A percentile compares a stretch with the other conserved stretches of the same genome.
Evolutionary conservation across 768 basidiomycete species (phyloP).

Genomic region (Sporobolomyces phaffii): DNA sequence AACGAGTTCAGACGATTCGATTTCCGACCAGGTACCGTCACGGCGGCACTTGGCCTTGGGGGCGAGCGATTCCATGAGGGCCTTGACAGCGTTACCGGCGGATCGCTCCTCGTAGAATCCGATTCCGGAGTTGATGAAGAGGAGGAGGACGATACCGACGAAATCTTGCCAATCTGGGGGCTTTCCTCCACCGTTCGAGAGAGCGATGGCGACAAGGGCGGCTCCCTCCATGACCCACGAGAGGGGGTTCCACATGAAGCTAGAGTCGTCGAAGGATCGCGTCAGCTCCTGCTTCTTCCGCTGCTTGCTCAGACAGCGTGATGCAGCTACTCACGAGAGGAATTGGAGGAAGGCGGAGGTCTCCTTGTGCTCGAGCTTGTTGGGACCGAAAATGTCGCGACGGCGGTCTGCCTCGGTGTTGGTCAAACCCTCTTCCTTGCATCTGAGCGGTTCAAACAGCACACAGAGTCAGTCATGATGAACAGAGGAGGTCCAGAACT

Average conservation of each 20-base stretch:
- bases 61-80: conserved; percentile 97
- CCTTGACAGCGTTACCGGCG: conserved; percentile 98
- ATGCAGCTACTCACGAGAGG: conserved; percentile 40
- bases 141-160: conserved; percentile 83
- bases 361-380: conserved; percentile 85
- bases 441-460: conserved; percentile 45
- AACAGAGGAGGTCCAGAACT: background rate
- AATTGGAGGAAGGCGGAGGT: conserved; percentile 76
- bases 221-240: conserved; percentile 98
- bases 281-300: background rate
- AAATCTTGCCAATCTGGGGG: conserved; percentile 98
- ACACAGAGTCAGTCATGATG: background rate
- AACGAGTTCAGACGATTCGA: conserved; percentile 81
- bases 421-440: conserved; percentile 70
- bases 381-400: conserved; percentile 88
- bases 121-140: conserved; percentile 87
- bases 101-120: conserved; percentile 98
- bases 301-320: conserved; percentile 46
- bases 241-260: conserved; percentile 99
- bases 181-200: conserved; percentile 80
- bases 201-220: conserved; percentile 84
- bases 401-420: conserved; percentile 71
- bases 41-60: conserved; percentile 95
- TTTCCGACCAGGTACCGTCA: conserved; percentile 73
- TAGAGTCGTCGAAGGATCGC: background rate